Evolutionary conservation across 2,329 filamentous ascomycete genomes (phyloP), one percentile per base, ranked within the genome.

Genomic region (Pseudocercospora crystallina): DNA sequence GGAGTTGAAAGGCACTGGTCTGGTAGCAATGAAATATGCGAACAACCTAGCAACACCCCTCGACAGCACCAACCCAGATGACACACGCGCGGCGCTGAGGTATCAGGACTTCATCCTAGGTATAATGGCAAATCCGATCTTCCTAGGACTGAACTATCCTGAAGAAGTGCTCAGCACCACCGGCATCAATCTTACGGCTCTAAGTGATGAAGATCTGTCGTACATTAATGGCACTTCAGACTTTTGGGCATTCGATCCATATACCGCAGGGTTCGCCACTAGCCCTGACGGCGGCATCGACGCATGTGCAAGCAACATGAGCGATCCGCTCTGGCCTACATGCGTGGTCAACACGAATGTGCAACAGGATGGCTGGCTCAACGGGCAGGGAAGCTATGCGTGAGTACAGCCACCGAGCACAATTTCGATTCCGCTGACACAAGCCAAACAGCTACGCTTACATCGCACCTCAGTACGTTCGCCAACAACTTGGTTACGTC

Each of bases 381-480:
- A 58, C 15, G 60, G 60, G 1, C 52, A 62, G 39, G 54, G 46
- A n/a, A 54, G 47, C 34, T 54, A 43, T 43, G 51, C 54, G 47
- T 50, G 40, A 31, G 41, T 26, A 11, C 26, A 13, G 7, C 20
- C 20, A 26, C 20, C 20, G 7, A 26, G 4, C 20, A 26, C 20
- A 26, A n/a, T n/a, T n/a, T n/a, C n/a, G n/a, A n/a, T n/a, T n/a
- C n/a, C n/a, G n/a, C 20, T 26, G 20, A 26, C 20, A 4, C 4
- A 26, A 4, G 3, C 7, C 4, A 17, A 30, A 30, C 17, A 50
- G 49, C 7, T 61, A 61, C 32, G 59, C 57, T 3, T 82, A 83
- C 65, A 77, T 79, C 31, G 79, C 82, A 0, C 82, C 81, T 0
- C 73, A 72, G 2, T 83, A 81, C 57, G 73, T 85, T n/a, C 74